Base-by-base conservation (phyloP, 371 early-diverging fungal genomes). In the Rhizopus microsporus region DNA sequence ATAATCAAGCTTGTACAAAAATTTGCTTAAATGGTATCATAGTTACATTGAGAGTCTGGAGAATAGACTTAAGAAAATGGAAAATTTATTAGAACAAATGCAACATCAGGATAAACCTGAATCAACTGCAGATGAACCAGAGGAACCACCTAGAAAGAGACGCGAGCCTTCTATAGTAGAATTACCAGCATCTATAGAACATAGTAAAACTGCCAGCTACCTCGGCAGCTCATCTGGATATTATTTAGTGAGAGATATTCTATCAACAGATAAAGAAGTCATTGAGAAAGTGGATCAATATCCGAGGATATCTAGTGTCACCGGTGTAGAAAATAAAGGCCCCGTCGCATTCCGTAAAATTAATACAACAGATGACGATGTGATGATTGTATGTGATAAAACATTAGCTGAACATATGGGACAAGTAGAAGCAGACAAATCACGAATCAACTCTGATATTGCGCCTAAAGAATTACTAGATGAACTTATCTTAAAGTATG, bases 1-100 rank as follows among this genome's bases (percentile, higher is more conserved):
- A 54, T 8, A 51, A 45, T 13, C 32, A 31, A 42, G 38, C 33
- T 30, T 43, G 12, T 45, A 12, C 30, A 23, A 23, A 23, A 23
- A 23, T 23, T 23, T 23, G 23, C 23, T 23, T 23, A 23, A 23
- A 23, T 23, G 9, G 33, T 16, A 5, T 13, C 9, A 39, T 49
- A 74, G 77, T 29, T 78, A 78, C 39, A 78, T 78, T 33, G 78
- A 75, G 33, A 73, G 71, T 48, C 67, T 78, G n/a, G 78, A 78
- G 39, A 65, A 57, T 13, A 60, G 78, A 30, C 43, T 78, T 23
- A 58, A 65, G 50, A 68, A 65, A 29, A 78, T 78, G 78, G 78
- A 78, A 32, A 54, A 51, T 7, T 43, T 75, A 13, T 30, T 78
- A 3, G 73, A 69, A 31, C 63, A 59, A 34, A 63, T 76, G 44